phyloP scores from a whole-genome alignment of 257 asterid species.

The Primulina huaijiensis region DNA sequence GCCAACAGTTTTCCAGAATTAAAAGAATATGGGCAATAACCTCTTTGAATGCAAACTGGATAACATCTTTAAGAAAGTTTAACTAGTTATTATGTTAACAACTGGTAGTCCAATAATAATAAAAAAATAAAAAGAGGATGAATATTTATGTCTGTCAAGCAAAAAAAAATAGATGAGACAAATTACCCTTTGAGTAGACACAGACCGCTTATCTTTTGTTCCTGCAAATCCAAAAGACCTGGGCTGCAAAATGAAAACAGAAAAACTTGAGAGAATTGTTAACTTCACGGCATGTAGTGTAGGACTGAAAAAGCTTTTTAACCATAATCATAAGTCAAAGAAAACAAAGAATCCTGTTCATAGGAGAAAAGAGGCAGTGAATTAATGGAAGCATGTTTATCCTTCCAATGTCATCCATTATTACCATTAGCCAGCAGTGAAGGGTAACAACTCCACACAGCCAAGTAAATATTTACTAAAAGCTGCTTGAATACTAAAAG shows the following conservation, averaged over 20 bases:
- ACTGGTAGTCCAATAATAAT: not conserved
- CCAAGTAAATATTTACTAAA: slow-evolving; percentile 9
- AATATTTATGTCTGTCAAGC: slow-evolving; percentile 10
- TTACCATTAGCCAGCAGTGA: slow-evolving; percentile 10
- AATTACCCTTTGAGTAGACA: slow-evolving; percentile 86
- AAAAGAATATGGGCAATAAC: not conserved
- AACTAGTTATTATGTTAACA: not conserved
- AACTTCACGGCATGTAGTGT: slow-evolving; percentile 22
- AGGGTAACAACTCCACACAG: slow-evolving; percentile 7
- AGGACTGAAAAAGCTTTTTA: slow-evolving; percentile 13
- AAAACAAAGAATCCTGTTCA: not conserved
- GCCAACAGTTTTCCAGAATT: not conserved
- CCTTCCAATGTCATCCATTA: slow-evolving; percentile 16
- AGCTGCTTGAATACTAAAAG: slow-evolving; percentile 11
- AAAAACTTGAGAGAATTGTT: slow-evolving; percentile 18
- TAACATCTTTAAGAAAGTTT: not conserved
- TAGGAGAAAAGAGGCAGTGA: slow-evolving; percentile 12
- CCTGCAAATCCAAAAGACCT: slow-evolving; percentile 95
- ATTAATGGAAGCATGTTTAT: slow-evolving; percentile 19
- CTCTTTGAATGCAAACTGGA: not conserved
- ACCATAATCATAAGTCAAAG: slow-evolving; percentile 13
- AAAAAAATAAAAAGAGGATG: not conserved
- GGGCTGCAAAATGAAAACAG: slow-evolving; percentile 49
- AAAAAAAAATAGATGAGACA: slow-evolving; percentile 14
- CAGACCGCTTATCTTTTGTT: slow-evolving; percentile 92